Evolutionary conservation across 1,284 basidiomycete genomes (phyloP), one percentile per base, ranked within the genome.

Genomic region (Amylostereum areolatum): DNA sequence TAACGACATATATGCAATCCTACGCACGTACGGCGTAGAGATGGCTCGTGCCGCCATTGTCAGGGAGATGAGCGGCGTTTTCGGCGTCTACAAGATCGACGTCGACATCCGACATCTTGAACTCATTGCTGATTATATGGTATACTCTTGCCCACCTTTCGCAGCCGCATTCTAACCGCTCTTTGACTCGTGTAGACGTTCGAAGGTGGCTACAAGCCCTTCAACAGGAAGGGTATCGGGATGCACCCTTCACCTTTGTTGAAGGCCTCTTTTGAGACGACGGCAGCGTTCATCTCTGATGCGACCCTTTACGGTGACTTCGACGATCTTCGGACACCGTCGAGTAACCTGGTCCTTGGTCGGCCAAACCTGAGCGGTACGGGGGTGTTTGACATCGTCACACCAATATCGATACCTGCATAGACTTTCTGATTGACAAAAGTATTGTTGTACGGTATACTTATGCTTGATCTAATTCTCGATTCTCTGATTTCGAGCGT

Each of bases 91-190:
- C 72, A 96, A 89, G 64, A 99, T 99, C 63, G 91, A 90, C 53
- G 97, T 99, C 49, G 88, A 98, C 68, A 84, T 83, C 59, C 83
- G 97, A 49, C 97, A 99, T 75, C 75, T 99, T 49, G 94, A 95
- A 62, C 78, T 99, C 53, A 97, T 99, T 64, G 97, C 97, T 32
- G 97, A 99, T 68, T 99, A 99, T 67, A 97, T 97, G 94, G 92
- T 94, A 62, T 57, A 85, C 69, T 45, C 25, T 43, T 8, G 25
- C 45, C 10, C 25, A 40, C 41, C 33, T 35, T 9, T 33, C 48
- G 8, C 11, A 28, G 46, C 36, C 46, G 59, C 46, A 51, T 46
- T 27, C 45, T 49, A 32, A 48, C 11, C 50, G 39, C 37, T 52
- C 44, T 46, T 36, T 50, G 45, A 44, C 35, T 48, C 7, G 18